A percentile compares a stretch with the other conserved stretches of the same genome.
Evolutionary conservation across 148 eudicot species (phyloP).

Genomic region (Drosera capensis): DNA sequence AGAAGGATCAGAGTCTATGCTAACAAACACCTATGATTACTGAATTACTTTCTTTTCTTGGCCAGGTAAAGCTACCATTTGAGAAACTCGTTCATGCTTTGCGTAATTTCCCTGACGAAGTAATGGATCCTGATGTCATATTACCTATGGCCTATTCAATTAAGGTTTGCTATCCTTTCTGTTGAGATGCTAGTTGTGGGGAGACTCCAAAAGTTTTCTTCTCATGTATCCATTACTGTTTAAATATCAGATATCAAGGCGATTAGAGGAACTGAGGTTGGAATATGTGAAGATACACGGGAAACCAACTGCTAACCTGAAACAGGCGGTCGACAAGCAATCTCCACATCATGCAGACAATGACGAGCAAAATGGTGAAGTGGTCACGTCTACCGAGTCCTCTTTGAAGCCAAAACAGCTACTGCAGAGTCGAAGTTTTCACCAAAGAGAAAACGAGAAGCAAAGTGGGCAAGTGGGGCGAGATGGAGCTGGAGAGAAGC

Average conservation of each 20-base stretch:
- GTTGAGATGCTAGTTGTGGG: not conserved
- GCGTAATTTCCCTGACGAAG: conserved; percentile 91
- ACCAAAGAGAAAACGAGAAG: too few relatives aligned
- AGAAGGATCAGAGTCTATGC: not conserved
- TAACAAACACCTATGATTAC: not conserved
- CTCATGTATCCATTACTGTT: not conserved
- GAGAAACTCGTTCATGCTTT: conserved; percentile 81
- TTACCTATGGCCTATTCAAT: conserved; percentile 80
- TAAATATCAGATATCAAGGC: conserved; percentile 51
- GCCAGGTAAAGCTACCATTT: conserved; percentile 79
- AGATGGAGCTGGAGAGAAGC: conserved; percentile 10
- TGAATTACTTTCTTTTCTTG: not conserved
- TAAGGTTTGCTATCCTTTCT: conserved; percentile 36
- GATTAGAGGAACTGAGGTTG: conserved; percentile 49
- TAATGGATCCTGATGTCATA: conserved; percentile 74
- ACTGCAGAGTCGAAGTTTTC: conserved; percentile 16
- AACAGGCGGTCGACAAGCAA: conserved; percentile 17
- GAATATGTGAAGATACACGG: conserved; percentile 58
- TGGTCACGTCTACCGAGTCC: conserved; percentile 8
- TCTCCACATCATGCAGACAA: conserved; percentile 8
- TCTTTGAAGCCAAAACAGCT: conserved; percentile 9
- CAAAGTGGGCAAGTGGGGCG: too few relatives aligned
- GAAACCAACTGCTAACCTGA: conserved; percentile 33
- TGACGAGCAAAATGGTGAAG: conserved; percentile 20
- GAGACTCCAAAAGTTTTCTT: not conserved